Conservation (phyloP, 176 grass and related monocot species). For the Oryza brachyantha region DNA sequence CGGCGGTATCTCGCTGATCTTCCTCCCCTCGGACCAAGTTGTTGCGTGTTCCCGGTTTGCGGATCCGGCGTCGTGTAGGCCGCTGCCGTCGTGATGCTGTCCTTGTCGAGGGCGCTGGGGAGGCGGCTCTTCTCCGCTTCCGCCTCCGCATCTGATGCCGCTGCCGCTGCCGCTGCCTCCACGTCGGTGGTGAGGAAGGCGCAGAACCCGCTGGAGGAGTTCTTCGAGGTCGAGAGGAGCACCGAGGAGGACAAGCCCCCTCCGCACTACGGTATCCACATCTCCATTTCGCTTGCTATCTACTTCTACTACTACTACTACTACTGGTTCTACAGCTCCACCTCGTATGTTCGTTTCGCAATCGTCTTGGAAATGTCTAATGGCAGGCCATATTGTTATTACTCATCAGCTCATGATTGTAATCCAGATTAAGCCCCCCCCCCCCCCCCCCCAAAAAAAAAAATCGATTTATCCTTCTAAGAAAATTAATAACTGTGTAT, state of each 20-base stretch:
- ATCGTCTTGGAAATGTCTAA: not conserved
- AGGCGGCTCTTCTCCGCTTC: slow-evolving; percentile 54
- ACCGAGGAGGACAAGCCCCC: slow-evolving; percentile 65
- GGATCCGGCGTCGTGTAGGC: slow-evolving; percentile 1
- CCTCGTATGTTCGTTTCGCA: too few relatives aligned
- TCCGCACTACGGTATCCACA: slow-evolving; percentile 61
- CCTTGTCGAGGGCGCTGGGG: slow-evolving; percentile 56
- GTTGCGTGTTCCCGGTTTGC: not conserved
- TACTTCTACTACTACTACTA: too few relatives aligned
- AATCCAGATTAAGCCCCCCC: not conserved
- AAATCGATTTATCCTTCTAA: not conserved
- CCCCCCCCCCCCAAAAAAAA: not conserved
- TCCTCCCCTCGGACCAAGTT: not conserved
- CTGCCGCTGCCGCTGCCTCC: slow-evolving; percentile 13
- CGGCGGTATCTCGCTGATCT: not conserved
- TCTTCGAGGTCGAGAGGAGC: slow-evolving; percentile 84
- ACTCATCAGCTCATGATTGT: not conserved
- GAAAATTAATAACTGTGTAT: not conserved
- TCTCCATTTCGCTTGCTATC: not conserved
- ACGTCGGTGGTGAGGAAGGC: slow-evolving; percentile 40
- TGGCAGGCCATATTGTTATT: not conserved
- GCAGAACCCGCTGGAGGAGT: slow-evolving; percentile 84
- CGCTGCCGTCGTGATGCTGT: slow-evolving; percentile 44
- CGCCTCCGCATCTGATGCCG: too few relatives aligned
- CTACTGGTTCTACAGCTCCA: not conserved